A percentile compares a stretch with the other conserved stretches of the same genome.
Evolutionary conservation across 73 alveolate species (phyloP).

Genomic region (Paramecium tetraurelia): DNA sequence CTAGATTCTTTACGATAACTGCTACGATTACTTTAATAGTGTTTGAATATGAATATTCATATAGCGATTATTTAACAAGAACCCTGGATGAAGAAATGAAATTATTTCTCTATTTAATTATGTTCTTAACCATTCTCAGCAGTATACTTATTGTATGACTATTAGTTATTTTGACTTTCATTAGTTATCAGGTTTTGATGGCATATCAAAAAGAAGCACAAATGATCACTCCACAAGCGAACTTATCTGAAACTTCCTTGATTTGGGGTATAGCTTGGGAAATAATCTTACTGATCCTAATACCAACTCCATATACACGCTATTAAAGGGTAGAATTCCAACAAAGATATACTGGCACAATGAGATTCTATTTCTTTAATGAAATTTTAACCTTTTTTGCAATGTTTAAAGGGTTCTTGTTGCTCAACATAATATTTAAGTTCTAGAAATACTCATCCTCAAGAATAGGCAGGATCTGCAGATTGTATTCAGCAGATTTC

Average conservation of each 20-base stretch:
- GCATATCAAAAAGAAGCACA: slow-evolving; percentile 12
- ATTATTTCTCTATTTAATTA: neutral
- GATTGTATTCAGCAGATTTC: slow-evolving; percentile 29
- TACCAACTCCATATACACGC: slow-evolving; percentile 14
- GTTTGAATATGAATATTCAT: slow-evolving; percentile 29
- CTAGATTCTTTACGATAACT: neutral
- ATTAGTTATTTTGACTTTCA: neutral
- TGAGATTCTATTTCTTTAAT: neutral
- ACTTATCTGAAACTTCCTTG: neutral
- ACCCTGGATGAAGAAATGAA: neutral
- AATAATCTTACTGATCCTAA: neutral
- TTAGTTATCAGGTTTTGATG: neutral
- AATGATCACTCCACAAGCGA: neutral
- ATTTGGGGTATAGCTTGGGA: neutral
- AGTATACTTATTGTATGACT: neutral
- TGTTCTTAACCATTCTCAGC: neutral
- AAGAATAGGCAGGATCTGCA: slow-evolving; percentile 11
- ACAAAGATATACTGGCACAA: neutral
- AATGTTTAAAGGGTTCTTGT: neutral
- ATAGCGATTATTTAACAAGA: neutral
- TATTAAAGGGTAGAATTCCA: neutral
- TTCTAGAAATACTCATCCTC: neutral
- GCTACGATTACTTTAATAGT: neutral
- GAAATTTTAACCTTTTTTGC: neutral
- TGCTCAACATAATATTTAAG: neutral